Evolutionary conservation across 164 flowering plant genomes (phyloP).

Genomic region (Malania oleifera): DNA sequence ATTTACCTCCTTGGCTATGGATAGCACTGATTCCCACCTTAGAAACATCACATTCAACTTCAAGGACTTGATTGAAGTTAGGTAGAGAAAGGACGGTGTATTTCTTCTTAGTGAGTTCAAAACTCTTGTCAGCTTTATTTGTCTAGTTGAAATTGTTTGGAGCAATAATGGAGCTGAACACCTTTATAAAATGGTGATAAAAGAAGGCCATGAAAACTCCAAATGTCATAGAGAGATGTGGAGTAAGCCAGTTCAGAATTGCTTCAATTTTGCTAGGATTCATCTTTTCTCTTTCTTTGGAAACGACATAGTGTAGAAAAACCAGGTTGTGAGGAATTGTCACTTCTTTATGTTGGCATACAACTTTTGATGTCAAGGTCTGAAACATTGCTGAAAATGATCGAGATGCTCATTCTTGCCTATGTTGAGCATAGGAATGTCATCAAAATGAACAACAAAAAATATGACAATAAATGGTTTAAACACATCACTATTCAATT

Average conservation of each 20-base stretch:
- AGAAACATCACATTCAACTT: conserved; percentile 15
- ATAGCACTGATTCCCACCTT: background rate
- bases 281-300: background rate
- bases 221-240: background rate
- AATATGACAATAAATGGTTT: no score
- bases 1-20: background rate
- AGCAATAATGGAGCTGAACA: background rate
- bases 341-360: background rate
- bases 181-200: no score
- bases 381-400: background rate
- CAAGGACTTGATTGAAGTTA: conserved; percentile 5
- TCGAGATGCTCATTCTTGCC: background rate
- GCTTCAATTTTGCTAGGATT: no score
- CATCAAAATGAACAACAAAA: background rate
- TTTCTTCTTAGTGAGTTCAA: background rate
- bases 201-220: no score
- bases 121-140: background rate
- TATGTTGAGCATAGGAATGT: no score
- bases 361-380: background rate
- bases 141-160: no score
- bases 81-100: conserved; percentile 1
- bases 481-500: no score
- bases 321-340: background rate
- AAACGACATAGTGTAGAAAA: background rate
- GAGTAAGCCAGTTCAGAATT: no score